Conservation (phyloP, 306 rosid species). For the Rosa multiflora region DNA sequence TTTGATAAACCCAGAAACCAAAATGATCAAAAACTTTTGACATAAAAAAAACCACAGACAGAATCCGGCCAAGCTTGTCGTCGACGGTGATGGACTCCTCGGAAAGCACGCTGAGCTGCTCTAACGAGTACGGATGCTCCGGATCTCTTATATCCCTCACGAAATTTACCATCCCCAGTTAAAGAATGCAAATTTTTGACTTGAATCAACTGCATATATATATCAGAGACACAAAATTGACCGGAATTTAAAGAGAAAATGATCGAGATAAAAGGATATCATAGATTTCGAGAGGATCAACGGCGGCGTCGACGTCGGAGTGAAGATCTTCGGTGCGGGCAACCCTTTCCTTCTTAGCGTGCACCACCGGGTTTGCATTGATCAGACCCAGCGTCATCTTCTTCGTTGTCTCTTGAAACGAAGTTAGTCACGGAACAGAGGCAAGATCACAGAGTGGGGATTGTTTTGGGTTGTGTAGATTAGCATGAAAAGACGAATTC, state of each 20-base stretch:
- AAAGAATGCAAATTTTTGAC: slow-evolving; percentile 41
- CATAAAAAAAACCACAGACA: slow-evolving; percentile 39
- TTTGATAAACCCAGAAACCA: background rate
- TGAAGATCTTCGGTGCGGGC: slow-evolving; percentile 64
- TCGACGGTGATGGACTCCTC: slow-evolving; percentile 94
- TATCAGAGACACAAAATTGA: background rate
- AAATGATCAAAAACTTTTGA: background rate
- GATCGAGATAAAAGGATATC: slow-evolving; percentile 62
- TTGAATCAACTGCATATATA: background rate
- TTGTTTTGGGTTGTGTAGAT: background rate
- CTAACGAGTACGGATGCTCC: slow-evolving; percentile 96
- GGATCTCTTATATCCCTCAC: slow-evolving; percentile 99
- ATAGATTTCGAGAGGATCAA: slow-evolving; percentile 93
- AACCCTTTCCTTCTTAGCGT: slow-evolving; percentile 84
- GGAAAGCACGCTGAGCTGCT: slow-evolving; percentile 92
- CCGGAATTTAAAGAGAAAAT: background rate
- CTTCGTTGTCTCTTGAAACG: background rate
- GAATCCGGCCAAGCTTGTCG: slow-evolving; percentile 78
- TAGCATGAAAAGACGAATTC: background rate
- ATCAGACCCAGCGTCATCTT: slow-evolving; percentile 90
- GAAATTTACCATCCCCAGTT: slow-evolving; percentile 66
- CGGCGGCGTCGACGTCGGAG: slow-evolving; percentile 55
- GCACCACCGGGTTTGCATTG: slow-evolving; percentile 95
- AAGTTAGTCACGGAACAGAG: too few relatives aligned
- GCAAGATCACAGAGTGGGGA: background rate